Percentiles rank a stretch among this genome's conserved stretches.
Conservation (phyloP, 2,329 filamentous ascomycete species). For the Fusarium odoratissimum region DNA sequence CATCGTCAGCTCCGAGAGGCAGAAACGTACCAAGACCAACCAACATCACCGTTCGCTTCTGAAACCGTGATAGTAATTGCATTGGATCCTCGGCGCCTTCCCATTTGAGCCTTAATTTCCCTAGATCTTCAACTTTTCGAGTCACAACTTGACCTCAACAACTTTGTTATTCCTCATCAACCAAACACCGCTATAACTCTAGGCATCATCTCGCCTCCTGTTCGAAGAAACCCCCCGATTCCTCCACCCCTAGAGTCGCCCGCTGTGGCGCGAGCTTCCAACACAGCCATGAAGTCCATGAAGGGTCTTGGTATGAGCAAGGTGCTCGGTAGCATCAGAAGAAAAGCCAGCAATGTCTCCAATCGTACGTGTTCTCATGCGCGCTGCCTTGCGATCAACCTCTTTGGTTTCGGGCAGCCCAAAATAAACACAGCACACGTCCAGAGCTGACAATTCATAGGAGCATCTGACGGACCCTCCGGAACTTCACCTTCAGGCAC, state of each 20-base stretch:
- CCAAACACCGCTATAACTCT: background rate
- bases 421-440: conserved; percentile 13
- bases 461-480: conserved; percentile 34
- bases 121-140: conserved; percentile 8
- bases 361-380: conserved; percentile 35
- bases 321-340: conserved; percentile 67
- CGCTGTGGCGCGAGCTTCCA: conserved; percentile 40
- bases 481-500: conserved; percentile 46
- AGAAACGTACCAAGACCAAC: conserved; percentile 18
- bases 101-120: conserved; percentile 29
- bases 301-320: conserved; percentile 67
- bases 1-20: conserved; percentile 26
- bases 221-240: conserved; percentile 11
- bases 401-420: background rate
- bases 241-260: conserved; percentile 19
- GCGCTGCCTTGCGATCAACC: background rate
- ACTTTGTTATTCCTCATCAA: background rate
- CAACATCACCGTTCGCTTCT: conserved; percentile 35
- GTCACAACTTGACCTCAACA: conserved; percentile 1
- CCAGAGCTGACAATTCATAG: conserved; percentile 13
- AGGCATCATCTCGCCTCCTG: conserved; percentile 11
- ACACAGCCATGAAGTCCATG: conserved; percentile 56
- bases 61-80: conserved; percentile 26
- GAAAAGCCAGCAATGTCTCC: conserved; percentile 53
- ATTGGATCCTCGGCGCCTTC: conserved; percentile 32